A percentile compares a stretch with the other conserved stretches of the same genome.
Evolutionary conservation across 192 early-diverging fungal genomes (phyloP).

Genomic region (Backusella sp.): DNA sequence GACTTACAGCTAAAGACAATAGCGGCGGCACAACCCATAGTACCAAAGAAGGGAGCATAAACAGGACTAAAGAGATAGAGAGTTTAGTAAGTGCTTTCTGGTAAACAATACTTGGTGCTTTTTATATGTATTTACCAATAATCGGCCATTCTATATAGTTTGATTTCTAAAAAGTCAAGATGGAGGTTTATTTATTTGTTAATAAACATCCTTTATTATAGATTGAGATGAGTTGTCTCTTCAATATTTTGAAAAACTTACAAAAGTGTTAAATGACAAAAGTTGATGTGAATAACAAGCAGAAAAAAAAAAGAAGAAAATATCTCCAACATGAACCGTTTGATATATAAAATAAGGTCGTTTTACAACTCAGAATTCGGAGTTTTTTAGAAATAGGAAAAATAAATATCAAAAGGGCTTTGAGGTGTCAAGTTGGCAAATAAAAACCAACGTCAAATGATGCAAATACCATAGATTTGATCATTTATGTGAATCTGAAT

Average conservation of each 20-base stretch:
- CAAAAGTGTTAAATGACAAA: neutral
- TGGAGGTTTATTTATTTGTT: neutral
- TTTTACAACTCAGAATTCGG: neutral
- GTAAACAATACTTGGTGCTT: neutral
- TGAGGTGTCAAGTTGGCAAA: no score
- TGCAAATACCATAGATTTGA: no score
- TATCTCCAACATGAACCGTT: neutral
- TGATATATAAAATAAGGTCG: neutral
- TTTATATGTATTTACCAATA: neutral
- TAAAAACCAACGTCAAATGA: no score
- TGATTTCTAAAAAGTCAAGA: neutral
- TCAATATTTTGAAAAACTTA: neutral
- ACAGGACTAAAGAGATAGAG: conserved; percentile 60
- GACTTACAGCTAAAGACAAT: conserved; percentile 88
- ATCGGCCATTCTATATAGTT: conserved; percentile 5
- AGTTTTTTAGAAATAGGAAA: neutral
- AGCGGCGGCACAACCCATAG: conserved; percentile 85
- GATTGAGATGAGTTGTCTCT: neutral
- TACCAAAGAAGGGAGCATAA: conserved; percentile 95
- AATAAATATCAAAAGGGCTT: no score
- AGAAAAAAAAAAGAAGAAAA: neutral
- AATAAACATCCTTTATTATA: neutral
- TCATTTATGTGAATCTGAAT: no score
- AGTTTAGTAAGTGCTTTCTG: neutral
- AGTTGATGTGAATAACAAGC: neutral